Evolutionary conservation across 805 yeast species (phyloP).

Genomic region (Candida xyloterini): DNA sequence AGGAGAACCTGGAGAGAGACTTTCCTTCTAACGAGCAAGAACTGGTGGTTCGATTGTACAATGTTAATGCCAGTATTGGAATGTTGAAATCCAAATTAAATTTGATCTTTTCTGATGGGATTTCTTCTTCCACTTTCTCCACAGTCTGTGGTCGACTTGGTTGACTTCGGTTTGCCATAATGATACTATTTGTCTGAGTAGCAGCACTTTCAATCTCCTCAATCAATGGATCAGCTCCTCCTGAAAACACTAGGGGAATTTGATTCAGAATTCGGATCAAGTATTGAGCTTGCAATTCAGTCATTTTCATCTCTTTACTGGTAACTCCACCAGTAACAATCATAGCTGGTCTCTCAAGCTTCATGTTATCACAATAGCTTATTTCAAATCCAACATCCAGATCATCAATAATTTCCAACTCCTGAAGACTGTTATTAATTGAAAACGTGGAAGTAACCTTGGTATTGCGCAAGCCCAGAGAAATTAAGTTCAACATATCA

Average conservation of each 20-base stretch:
- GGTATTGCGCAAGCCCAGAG: conserved; percentile 71
- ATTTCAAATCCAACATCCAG: conserved; percentile 61
- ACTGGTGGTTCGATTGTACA: conserved; percentile 51
- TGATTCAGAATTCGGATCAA: conserved; percentile 53
- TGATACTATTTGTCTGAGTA: conserved; percentile 53
- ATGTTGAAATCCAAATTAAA: conserved; percentile 52
- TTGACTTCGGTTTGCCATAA: conserved; percentile 19
- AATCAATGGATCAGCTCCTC: conserved; percentile 40
- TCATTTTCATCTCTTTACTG: conserved; percentile 59
- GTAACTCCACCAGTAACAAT: conserved; percentile 56
- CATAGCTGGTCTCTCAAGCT: conserved; percentile 44
- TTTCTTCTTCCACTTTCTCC: not conserved
- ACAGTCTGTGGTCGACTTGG: conserved; percentile 3
- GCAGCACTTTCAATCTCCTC: conserved; percentile 65
- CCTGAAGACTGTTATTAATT: conserved; percentile 45
- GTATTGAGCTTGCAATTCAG: conserved; percentile 69
- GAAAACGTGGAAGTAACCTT: conserved; percentile 62
- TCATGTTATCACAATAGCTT: conserved; percentile 46
- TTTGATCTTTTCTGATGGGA: conserved; percentile 31
- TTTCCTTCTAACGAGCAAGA: conserved; percentile 36
- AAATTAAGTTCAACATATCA: conserved; percentile 50
- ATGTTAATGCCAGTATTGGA: conserved; percentile 61
- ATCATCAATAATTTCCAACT: conserved; percentile 61
- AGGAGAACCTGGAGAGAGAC: conserved; percentile 53
- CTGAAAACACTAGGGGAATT: conserved; percentile 52